phyloP scores from a whole-genome alignment of 768 basidiomycete species.

The Trametes sanguinea region DNA sequence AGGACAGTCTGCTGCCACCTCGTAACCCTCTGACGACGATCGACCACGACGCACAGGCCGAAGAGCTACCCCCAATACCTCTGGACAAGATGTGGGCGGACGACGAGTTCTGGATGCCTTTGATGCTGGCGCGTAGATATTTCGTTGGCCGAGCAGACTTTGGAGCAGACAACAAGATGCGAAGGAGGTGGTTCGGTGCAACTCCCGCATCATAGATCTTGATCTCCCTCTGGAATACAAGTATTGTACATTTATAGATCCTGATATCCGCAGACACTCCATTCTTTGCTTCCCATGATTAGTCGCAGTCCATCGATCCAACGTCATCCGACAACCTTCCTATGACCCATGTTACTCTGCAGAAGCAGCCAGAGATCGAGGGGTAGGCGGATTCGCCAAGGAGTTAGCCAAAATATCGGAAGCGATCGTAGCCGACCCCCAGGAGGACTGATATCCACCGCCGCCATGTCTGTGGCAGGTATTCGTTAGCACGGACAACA shows the following conservation, averaged over 20 bases:
- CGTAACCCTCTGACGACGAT: neutral
- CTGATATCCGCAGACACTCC: too few relatives aligned
- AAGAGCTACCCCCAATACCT: constrained; percentile 49
- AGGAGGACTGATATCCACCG: constrained; percentile 63
- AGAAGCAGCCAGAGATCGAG: too few relatives aligned
- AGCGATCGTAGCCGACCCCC: constrained; percentile 60
- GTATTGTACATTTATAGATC: too few relatives aligned
- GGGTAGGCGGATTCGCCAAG: constrained; percentile 23
- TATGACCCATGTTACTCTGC: too few relatives aligned
- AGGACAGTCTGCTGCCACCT: constrained; percentile 18
- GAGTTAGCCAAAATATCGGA: constrained; percentile 48
- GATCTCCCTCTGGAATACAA: too few relatives aligned
- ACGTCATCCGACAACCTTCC: too few relatives aligned
- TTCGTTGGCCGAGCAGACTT: constrained; percentile 57
- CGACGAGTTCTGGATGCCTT: constrained; percentile 70
- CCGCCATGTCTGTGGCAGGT: constrained; percentile 54
- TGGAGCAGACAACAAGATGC: constrained; percentile 27
- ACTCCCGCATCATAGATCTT: neutral
- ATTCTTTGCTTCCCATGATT: too few relatives aligned
- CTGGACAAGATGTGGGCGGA: constrained; percentile 64
- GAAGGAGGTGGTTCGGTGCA: constrained; percentile 40
- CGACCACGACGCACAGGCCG: neutral
- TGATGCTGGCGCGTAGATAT: constrained; percentile 44
- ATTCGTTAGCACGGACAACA: neutral
- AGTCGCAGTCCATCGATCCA: too few relatives aligned